phyloP scores from a whole-genome alignment of 2,329 filamentous ascomycete species.

The Colletotrichum sublineola region DNA sequence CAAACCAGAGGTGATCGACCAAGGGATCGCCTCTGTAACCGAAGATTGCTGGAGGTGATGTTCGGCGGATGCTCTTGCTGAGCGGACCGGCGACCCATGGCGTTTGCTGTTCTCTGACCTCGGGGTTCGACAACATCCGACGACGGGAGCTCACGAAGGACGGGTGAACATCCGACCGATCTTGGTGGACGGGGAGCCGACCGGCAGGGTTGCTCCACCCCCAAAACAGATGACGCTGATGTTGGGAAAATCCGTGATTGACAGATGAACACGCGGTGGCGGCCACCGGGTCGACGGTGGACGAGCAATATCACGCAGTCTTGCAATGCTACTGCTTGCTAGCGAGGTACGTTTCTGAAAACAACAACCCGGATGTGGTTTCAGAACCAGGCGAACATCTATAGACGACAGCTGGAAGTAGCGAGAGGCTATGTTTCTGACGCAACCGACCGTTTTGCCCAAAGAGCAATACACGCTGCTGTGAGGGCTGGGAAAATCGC shows the following conservation, averaged over 20 bases:
- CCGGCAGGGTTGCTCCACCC: neutral
- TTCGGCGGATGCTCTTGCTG: neutral
- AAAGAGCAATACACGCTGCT: neutral
- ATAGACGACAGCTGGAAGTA: neutral
- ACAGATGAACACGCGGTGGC: neutral
- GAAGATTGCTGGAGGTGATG: neutral
- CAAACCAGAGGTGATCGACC: neutral
- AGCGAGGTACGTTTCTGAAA: neutral
- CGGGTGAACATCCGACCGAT: neutral
- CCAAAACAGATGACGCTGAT: neutral
- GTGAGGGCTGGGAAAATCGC: neutral
- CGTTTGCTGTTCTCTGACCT: neutral
- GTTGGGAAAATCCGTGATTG: neutral
- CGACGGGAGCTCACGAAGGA: neutral
- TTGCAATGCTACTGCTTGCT: neutral
- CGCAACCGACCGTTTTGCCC: neutral
- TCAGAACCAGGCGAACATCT: neutral
- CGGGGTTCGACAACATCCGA: neutral
- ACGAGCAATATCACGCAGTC: neutral
- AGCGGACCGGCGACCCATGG: neutral
- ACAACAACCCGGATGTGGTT: neutral
- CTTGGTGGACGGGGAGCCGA: neutral
- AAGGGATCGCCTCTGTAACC: neutral
- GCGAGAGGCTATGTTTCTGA: neutral
- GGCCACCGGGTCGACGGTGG: neutral